Conservation (phyloP, 495 filamentous ascomycete species). For the Penicillium bialowiezense region DNA sequence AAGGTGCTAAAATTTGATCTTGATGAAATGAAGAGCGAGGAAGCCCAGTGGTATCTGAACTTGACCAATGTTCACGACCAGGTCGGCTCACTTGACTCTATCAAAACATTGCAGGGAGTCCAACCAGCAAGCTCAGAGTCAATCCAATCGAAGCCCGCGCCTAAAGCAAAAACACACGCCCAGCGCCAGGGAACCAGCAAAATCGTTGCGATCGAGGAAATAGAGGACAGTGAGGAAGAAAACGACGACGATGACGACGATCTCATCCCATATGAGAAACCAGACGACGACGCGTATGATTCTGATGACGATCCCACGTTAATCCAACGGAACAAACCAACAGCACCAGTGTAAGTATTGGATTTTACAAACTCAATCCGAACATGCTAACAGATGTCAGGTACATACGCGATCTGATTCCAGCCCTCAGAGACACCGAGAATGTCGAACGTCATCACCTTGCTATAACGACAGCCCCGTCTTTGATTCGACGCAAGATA, state of each 20-base stretch:
- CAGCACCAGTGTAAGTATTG: conserved; percentile 69
- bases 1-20: conserved; percentile 79
- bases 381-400: conserved; percentile 32
- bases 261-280: conserved; percentile 79
- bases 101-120: conserved; percentile 27
- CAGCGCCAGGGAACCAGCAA: conserved; percentile 36
- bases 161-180: conserved; percentile 10
- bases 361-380: not conserved
- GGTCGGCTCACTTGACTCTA: conserved; percentile 55
- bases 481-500: conserved; percentile 82
- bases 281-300: conserved; percentile 89
- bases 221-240: conserved; percentile 50
- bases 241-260: conserved; percentile 69
- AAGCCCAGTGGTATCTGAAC: conserved; percentile 74
- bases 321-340: conserved; percentile 75
- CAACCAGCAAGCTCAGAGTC: not conserved
- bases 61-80: conserved; percentile 62
- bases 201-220: conserved; percentile 66
- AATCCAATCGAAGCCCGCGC: conserved; percentile 9
- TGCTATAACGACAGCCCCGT: conserved; percentile 70
- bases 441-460: conserved; percentile 81
- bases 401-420: conserved; percentile 85
- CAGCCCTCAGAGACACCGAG: conserved; percentile 74
- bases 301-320: conserved; percentile 89
- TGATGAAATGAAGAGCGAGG: conserved; percentile 69